Evolutionary conservation across 1,139 yeast genomes (phyloP).

Genomic region (Insectozyma bohioensis): DNA sequence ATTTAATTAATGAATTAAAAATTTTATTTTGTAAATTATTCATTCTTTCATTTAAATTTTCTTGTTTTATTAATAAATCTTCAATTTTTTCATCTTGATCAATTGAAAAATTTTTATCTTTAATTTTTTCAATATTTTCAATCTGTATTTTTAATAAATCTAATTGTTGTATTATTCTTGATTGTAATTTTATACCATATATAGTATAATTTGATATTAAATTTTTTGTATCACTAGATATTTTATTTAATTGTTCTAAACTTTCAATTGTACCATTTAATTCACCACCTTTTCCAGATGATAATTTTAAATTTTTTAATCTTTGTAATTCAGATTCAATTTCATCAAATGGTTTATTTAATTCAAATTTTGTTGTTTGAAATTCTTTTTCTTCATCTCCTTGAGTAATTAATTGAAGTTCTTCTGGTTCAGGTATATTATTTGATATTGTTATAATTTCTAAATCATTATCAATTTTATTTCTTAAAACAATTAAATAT

Average conservation of each 20-base stretch:
- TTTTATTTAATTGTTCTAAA: constrained; percentile 19
- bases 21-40: constrained; percentile 23
- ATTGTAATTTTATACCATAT: constrained; percentile 23
- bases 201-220: constrained; percentile 21
- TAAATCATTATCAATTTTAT: constrained; percentile 13
- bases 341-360: constrained; percentile 64
- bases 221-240: constrained; percentile 20
- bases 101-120: constrained; percentile 15
- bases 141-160: constrained; percentile 25
- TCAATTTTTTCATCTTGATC: constrained; percentile 17
- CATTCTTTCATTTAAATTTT: constrained; percentile 21
- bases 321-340: constrained; percentile 24
- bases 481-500: constrained; percentile 19
- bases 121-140: constrained; percentile 15
- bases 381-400: no score
- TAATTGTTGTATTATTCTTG: constrained; percentile 23
- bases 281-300: background rate
- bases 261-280: constrained; percentile 12
- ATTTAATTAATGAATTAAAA: constrained; percentile 21
- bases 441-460: constrained; percentile 14
- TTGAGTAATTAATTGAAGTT: constrained; percentile 1
- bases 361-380: background rate
- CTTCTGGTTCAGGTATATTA: constrained; percentile 1
- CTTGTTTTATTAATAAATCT: constrained; percentile 21
- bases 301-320: constrained; percentile 2